Evolutionary conservation across 2,329 filamentous ascomycete species (phyloP).

Genomic region (Lasiodiplodia citricola): DNA sequence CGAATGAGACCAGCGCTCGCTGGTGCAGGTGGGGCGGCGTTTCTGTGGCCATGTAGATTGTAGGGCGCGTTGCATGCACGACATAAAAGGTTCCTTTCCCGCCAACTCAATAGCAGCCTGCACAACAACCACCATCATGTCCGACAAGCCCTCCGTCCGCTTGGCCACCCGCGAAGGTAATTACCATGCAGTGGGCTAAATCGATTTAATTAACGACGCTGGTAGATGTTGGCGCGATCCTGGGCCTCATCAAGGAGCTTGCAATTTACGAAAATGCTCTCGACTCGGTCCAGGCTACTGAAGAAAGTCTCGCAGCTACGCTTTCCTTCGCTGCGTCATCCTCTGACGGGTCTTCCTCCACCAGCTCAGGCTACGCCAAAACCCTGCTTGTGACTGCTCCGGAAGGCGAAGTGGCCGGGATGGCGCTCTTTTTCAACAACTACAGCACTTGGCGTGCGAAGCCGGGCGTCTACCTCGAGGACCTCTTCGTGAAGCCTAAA

Average conservation of each 20-base stretch:
- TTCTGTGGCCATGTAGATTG: not conserved
- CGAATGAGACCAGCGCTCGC: not conserved
- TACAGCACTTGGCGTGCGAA: constrained; percentile 92
- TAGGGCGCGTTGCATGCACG: not conserved
- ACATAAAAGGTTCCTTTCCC: not conserved
- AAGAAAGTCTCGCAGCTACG: constrained; percentile 72
- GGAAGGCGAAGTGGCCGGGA: constrained; percentile 63
- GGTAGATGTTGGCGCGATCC: constrained; percentile 80
- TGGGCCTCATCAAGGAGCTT: constrained; percentile 80
- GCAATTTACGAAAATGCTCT: constrained; percentile 86
- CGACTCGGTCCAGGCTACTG: constrained; percentile 76
- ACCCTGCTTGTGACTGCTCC: constrained; percentile 66
- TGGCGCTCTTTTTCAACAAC: constrained; percentile 94
- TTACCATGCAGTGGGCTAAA: not conserved
- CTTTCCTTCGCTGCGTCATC: constrained; percentile 72
- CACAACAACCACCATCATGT: constrained; percentile 9
- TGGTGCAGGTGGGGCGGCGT: not conserved
- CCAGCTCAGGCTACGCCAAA: constrained; percentile 69
- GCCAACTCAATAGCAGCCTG: not conserved
- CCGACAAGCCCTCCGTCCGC: constrained; percentile 51
- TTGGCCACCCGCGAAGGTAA: constrained; percentile 66
- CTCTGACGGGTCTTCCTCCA: not conserved
- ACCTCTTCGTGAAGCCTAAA: constrained; percentile 78
- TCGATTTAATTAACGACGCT: constrained; percentile 9
- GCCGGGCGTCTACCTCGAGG: constrained; percentile 90